Conservation (phyloP, 2,329 filamentous ascomycete genomes). For the Xylaria polymorpha region DNA sequence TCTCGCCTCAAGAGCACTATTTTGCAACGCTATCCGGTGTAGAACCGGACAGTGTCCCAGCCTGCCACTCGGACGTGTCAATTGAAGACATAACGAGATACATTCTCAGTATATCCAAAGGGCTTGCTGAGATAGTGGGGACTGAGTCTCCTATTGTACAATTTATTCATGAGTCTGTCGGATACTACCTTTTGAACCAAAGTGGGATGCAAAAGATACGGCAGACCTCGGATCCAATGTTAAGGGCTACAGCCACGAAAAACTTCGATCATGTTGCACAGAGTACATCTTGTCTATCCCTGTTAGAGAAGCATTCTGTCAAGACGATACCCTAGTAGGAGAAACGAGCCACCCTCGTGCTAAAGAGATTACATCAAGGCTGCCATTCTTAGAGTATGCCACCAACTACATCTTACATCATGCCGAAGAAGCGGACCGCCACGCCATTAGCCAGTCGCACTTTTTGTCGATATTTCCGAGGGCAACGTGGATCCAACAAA, state of each 20-base stretch:
- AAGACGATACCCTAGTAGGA: neutral
- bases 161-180: neutral
- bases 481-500: neutral
- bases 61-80: neutral
- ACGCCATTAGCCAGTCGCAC: neutral
- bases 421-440: neutral
- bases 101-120: conserved; percentile 1
- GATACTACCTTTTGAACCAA: neutral
- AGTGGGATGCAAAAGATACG: neutral
- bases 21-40: neutral
- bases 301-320: neutral
- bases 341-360: neutral
- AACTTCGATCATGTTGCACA: conserved; percentile 3
- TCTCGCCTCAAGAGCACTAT: neutral
- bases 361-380: neutral
- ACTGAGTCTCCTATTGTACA: neutral
- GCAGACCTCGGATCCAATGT: neutral
- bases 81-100: neutral
- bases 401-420: neutral
- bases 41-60: neutral
- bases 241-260: conserved; percentile 1
- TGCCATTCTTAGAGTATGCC: neutral
- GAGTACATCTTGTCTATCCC: neutral
- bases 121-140: neutral
- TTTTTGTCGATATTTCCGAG: neutral